Evolutionary conservation across 805 yeast species (phyloP).

Genomic region (Lipomyces mesembrius): DNA sequence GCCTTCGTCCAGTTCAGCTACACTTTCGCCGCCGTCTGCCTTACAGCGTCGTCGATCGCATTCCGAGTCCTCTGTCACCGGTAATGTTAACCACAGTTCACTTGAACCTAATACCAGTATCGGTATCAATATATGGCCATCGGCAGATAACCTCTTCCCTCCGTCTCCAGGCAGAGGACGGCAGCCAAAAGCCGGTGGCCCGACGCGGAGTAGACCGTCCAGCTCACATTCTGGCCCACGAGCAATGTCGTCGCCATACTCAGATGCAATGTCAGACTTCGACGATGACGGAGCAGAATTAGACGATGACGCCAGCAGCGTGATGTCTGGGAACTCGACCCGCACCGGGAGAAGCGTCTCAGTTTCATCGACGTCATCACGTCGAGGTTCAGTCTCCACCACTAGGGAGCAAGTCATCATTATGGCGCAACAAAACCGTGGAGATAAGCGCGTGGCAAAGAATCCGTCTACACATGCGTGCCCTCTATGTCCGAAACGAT

Average conservation of each 20-base stretch:
- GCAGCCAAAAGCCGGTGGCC: conserved; percentile 2
- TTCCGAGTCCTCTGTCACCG: conserved; percentile 28
- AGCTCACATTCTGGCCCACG: conserved; percentile 15
- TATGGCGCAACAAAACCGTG: conserved; percentile 61
- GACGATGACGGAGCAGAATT: conserved; percentile 25
- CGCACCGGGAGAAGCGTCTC: conserved; percentile 13
- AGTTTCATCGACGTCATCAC: conserved; percentile 7
- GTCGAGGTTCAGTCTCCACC: conserved; percentile 12
- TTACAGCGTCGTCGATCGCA: conserved; percentile 26
- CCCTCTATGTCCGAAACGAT: conserved; percentile 79
- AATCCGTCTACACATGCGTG: conserved; percentile 78
- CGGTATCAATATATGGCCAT: neutral
- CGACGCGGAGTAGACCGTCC: conserved; percentile 5
- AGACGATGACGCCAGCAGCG: conserved; percentile 29
- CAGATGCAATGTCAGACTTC: conserved; percentile 19
- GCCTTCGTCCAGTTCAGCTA: neutral
- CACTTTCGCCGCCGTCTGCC: conserved; percentile 18
- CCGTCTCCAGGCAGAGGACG: conserved; percentile 8
- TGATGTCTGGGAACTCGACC: conserved; percentile 13
- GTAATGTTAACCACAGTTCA: neutral
- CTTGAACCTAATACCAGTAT: neutral
- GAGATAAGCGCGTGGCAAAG: conserved; percentile 64
- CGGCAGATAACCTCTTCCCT: conserved; percentile 4
- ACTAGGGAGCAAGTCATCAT: conserved; percentile 64
- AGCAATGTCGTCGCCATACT: conserved; percentile 17